These are phyloP conservation scores for Monosporascus cannonballus DNA, from an alignment of 2,329 filamentous ascomycete genomes.

Conservation along the genomic window DNA sequence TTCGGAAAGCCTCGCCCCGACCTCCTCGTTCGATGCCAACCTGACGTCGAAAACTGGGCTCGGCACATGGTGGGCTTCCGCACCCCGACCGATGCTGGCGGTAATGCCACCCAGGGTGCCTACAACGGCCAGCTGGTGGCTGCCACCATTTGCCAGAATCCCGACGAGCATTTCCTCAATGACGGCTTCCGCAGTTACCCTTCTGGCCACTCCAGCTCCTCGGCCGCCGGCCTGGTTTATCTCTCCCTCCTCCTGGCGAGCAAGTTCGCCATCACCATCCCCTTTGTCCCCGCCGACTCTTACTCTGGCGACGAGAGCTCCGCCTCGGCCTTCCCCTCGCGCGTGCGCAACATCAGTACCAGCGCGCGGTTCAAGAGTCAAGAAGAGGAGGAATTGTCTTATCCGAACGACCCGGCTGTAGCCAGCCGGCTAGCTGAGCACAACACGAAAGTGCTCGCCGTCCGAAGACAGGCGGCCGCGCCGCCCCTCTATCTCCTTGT, in stretches of 20 bases:
- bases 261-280: conserved; percentile 70
- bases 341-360: conserved; percentile 40
- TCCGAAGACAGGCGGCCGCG: conserved; percentile 70
- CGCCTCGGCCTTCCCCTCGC: conserved; percentile 70
- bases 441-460: conserved; percentile 38
- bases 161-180: conserved; percentile 53
- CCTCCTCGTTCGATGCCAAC: conserved; percentile 71
- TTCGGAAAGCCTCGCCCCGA: conserved; percentile 72
- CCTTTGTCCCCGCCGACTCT: conserved; percentile 53
- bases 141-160: conserved; percentile 68
- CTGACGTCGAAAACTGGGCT: conserved; percentile 60
- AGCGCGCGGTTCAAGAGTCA: conserved; percentile 25
- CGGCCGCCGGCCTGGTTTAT: conserved; percentile 77
- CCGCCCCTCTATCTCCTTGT: conserved; percentile 75
- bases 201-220: conserved; percentile 68
- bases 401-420: conserved; percentile 20
- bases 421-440: conserved; percentile 27
- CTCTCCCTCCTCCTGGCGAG: conserved; percentile 81
- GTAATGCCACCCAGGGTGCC: conserved; percentile 34
- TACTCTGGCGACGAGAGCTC: conserved; percentile 36
- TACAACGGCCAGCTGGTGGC: conserved; percentile 62
- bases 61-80: conserved; percentile 52
- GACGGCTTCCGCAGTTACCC: conserved; percentile 86
- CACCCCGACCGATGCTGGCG: conserved; percentile 11
- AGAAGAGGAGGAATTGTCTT: conserved; percentile 22